Base-by-base conservation (phyloP, 2,329 filamentous ascomycete species). In the Ophiocordyceps robertsii region DNA sequence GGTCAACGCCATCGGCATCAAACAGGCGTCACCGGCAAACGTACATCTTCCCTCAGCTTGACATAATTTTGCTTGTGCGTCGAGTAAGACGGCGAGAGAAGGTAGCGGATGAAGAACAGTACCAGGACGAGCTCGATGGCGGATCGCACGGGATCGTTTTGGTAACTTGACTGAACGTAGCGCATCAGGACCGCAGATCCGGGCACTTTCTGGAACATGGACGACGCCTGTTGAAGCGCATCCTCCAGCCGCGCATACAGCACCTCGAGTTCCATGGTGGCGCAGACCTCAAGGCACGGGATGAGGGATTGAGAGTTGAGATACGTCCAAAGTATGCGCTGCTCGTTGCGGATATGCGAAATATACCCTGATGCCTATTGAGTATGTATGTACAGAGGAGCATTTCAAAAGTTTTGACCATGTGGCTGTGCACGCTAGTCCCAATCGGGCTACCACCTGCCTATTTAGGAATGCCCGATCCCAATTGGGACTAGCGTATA, bases 151-250 rank as follows among this genome's bases (percentile, higher is more conserved):
- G 92, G 92, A 56, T 98, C 92, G 59, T 98, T 84, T 67, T 98
- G 92, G 68, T 98, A 96, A 60, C 88, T 95, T 44, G 88, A 95
- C 62, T 86, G 86, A 59, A 98, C 88, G 65, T 98, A 98, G 48
- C 92, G 85, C 53, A 94, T 77, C 55, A 96, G 72, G 53, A 98
- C 95, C 36, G 90, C 85, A 29, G 90, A 96, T 41, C 92, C 92
- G 29, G 92, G 93, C 33, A 98, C 75, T 56, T 84, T 86, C 56
- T 95, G 89, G 59, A 98, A 93, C 44, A 80, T 73, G 45, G 77
- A 67, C 42, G 69, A 68, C 21, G 73, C 67, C 47, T 72, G 65
- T 38, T 75, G 63, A 50, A 72, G 71, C 44, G 67, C 59, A 45
- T 70, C 65, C 47, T 75, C 53, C 51, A 75, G 66, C 41, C 55